Conservation (phyloP, 345 rosid genomes). For the Eucalyptus decipiens region DNA sequence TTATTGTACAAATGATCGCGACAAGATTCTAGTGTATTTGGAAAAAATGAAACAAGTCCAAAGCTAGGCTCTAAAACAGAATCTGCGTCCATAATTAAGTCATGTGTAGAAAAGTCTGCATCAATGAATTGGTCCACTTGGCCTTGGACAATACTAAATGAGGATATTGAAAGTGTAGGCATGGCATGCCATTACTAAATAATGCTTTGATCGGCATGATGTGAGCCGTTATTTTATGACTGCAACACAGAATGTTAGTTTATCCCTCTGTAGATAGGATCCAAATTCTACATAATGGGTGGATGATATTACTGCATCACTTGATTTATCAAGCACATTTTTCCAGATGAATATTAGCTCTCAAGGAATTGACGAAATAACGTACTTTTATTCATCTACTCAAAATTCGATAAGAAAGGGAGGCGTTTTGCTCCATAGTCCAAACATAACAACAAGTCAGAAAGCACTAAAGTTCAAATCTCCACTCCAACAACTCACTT, state of each 20-base stretch:
- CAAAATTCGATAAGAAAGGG: neutral
- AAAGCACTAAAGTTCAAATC: neutral
- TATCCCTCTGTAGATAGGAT: too few species aligned
- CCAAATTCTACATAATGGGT: neutral
- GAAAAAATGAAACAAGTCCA: too few species aligned
- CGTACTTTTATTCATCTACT: neutral
- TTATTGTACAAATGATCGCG: neutral
- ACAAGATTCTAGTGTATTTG: neutral
- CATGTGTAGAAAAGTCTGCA: neutral
- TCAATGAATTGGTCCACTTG: neutral
- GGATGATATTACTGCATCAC: neutral
- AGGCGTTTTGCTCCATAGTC: neutral
- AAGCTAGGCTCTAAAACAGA: neutral
- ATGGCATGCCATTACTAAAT: rapidly evolving
- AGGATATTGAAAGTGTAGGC: neutral
- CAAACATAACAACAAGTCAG: neutral
- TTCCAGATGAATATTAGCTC: neutral
- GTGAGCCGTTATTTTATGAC: neutral
- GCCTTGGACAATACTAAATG: neutral
- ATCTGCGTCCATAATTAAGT: neutral
- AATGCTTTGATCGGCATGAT: neutral
- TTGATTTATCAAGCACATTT: neutral
- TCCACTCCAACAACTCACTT: neutral
- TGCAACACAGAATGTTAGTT: neutral
- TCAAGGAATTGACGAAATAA: neutral